These are phyloP conservation scores for Suhomyces bolitotheri DNA, from an alignment of 1,139 yeast species.

Conservation along the genomic window DNA sequence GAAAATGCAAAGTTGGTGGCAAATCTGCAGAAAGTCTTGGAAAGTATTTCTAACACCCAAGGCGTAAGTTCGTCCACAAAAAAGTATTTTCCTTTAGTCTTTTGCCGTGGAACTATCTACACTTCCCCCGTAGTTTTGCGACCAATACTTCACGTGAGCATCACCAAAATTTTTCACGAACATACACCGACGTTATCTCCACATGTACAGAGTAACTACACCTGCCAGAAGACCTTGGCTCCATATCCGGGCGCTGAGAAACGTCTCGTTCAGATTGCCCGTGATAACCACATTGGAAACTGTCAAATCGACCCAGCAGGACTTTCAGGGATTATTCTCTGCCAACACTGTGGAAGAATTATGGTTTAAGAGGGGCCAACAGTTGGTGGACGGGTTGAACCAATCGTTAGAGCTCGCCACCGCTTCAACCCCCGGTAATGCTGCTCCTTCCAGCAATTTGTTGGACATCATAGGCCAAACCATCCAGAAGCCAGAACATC, in stretches of 20 bases:
- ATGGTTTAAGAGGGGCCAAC: conserved; percentile 58
- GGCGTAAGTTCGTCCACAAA: no score
- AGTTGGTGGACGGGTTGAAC: conserved; percentile 50
- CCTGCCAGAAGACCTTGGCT: conserved; percentile 9
- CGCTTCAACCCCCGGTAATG: conserved; percentile 8
- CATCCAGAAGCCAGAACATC: conserved; percentile 49
- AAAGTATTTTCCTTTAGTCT: no score
- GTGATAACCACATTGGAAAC: conserved; percentile 35
- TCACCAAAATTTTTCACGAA: conserved; percentile 11
- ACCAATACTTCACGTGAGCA: conserved; percentile 6
- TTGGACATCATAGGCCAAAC: conserved; percentile 41
- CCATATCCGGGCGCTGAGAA: conserved; percentile 14
- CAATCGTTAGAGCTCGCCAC: conserved; percentile 31
- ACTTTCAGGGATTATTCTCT: conserved; percentile 58
- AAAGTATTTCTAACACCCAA: no score
- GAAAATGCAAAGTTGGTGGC: no score
- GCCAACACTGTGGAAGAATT: conserved; percentile 52
- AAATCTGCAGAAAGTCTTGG: no score
- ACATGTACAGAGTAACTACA: conserved; percentile 13
- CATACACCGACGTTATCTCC: conserved; percentile 1
- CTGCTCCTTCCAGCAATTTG: conserved; percentile 22
- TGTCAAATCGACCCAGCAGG: conserved; percentile 31
- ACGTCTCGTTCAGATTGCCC: conserved; percentile 32
- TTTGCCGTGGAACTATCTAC: no score
- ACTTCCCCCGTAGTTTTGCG: no score